Conservation (phyloP, 306 rosid genomes). For the Urtica urens region DNA sequence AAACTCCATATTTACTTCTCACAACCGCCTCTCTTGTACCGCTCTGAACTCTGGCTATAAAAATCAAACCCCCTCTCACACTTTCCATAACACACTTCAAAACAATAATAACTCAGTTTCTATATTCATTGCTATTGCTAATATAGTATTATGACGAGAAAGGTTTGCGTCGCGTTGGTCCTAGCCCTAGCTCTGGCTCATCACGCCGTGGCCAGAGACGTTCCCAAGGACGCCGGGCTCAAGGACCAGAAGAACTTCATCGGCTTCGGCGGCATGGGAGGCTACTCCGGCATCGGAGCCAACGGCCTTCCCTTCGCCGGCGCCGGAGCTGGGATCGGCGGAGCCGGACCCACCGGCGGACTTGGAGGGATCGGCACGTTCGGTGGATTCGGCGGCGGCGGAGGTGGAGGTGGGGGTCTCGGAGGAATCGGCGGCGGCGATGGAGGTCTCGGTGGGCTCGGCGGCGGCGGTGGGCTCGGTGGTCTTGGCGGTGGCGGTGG, state of each 20-base stretch:
- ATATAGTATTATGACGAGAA: constrained; percentile 7
- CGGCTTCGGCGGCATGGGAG: constrained; percentile 48
- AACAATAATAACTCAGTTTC: background rate
- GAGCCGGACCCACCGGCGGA: constrained; percentile 19
- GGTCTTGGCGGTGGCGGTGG: background rate
- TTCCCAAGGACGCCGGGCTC: constrained; percentile 17
- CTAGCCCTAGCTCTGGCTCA: constrained; percentile 38
- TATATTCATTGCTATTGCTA: background rate
- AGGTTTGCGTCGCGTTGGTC: constrained; percentile 28
- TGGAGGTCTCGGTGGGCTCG: background rate
- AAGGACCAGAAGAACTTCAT: constrained; percentile 63
- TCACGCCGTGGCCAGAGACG: constrained; percentile 13
- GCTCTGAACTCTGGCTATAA: constrained; percentile 18
- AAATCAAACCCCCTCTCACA: constrained; percentile 3
- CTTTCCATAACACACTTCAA: background rate
- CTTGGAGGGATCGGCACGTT: constrained; percentile 15
- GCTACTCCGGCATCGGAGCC: constrained; percentile 43
- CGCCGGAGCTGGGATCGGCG: constrained; percentile 21
- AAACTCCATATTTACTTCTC: constrained; percentile 36
- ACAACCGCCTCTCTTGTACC: constrained; percentile 29
- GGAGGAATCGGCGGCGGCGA: background rate
- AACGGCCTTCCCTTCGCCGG: constrained; percentile 60
- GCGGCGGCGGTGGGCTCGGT: background rate
- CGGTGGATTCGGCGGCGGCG: constrained; percentile 19
- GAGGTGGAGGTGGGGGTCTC: constrained; percentile 6